Evolutionary conservation across 768 basidiomycete species (phyloP).

Genomic region (Mycena alexandri): DNA sequence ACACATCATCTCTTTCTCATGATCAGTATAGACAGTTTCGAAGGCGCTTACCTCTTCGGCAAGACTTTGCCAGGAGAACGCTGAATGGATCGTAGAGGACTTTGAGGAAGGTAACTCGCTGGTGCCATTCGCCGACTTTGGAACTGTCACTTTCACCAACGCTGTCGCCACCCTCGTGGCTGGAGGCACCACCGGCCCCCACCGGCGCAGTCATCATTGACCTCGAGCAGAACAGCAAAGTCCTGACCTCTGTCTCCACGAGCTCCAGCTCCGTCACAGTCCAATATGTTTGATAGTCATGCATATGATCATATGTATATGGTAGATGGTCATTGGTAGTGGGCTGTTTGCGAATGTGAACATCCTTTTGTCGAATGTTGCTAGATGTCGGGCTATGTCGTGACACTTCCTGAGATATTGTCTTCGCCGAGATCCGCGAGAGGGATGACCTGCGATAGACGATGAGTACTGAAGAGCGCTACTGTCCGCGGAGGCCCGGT

Average conservation of each 20-base stretch:
- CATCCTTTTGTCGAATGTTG: too few species aligned
- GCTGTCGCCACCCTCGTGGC: conserved; percentile 44
- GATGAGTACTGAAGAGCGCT: too few species aligned
- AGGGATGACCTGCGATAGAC: too few species aligned
- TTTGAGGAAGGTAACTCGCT: conserved; percentile 43
- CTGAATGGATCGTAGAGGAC: conserved; percentile 55
- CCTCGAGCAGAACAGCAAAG: conserved; percentile 49
- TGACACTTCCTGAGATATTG: too few species aligned
- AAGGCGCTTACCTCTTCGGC: conserved; percentile 44
- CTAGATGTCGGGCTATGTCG: too few species aligned
- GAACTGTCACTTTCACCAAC: conserved; percentile 51
- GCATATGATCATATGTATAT: too few species aligned
- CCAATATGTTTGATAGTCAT: neutral
- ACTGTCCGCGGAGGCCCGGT: too few species aligned
- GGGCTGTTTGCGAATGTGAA: too few species aligned
- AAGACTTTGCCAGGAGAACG: conserved; percentile 39
- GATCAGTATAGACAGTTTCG: conserved; percentile 37
- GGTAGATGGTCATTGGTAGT: too few species aligned
- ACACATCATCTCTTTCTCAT: neutral
- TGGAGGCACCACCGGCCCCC: conserved; percentile 40
- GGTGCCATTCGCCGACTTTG: conserved; percentile 53
- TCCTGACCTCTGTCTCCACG: conserved; percentile 45
- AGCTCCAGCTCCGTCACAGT: neutral
- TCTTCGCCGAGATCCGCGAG: too few species aligned
- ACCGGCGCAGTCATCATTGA: conserved; percentile 48